Percentiles rank a stretch among this genome's conserved stretches.
These are phyloP conservation scores for Gorgonomyces haynaldii DNA, from an alignment of 192 early-diverging fungal genomes.

Conservation along the genomic window DNA sequence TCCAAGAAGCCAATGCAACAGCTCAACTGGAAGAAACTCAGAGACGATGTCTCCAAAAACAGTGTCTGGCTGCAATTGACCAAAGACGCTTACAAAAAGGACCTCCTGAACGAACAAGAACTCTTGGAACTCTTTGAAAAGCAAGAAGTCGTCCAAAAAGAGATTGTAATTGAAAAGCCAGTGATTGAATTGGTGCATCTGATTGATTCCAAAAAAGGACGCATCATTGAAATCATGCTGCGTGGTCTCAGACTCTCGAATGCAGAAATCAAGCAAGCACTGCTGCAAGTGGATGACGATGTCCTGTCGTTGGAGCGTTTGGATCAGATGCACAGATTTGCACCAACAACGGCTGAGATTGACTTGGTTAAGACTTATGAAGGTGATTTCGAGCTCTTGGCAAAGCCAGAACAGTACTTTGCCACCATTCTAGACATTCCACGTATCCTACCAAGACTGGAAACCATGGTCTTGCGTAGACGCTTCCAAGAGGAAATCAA, in stretches of 20 bases:
- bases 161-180: background rate
- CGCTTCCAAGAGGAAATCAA: slow-evolving; percentile 30
- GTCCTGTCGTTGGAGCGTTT: slow-evolving; percentile 28
- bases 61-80: slow-evolving; percentile 31
- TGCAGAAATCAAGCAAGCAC: slow-evolving; percentile 21
- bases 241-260: slow-evolving; percentile 15
- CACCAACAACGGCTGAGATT: slow-evolving; percentile 29
- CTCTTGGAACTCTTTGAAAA: slow-evolving; percentile 24
- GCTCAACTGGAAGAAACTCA: slow-evolving; percentile 35
- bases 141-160: slow-evolving; percentile 1
- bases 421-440: slow-evolving; percentile 24
- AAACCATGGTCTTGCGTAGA: slow-evolving; percentile 26
- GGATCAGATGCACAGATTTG: slow-evolving; percentile 13
- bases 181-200: slow-evolving; percentile 16
- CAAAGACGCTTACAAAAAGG: slow-evolving; percentile 20
- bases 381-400: slow-evolving; percentile 25
- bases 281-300: slow-evolving; percentile 21
- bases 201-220: slow-evolving; percentile 22
- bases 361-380: slow-evolving; percentile 29
- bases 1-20: slow-evolving; percentile 15
- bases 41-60: slow-evolving; percentile 9
- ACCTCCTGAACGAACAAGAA: slow-evolving; percentile 21
- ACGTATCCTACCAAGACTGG: slow-evolving; percentile 21
- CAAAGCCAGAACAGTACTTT: slow-evolving; percentile 33
- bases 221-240: slow-evolving; percentile 31